Conservation (phyloP, 1,284 basidiomycete genomes). For the Calocybe gambosa region DNA sequence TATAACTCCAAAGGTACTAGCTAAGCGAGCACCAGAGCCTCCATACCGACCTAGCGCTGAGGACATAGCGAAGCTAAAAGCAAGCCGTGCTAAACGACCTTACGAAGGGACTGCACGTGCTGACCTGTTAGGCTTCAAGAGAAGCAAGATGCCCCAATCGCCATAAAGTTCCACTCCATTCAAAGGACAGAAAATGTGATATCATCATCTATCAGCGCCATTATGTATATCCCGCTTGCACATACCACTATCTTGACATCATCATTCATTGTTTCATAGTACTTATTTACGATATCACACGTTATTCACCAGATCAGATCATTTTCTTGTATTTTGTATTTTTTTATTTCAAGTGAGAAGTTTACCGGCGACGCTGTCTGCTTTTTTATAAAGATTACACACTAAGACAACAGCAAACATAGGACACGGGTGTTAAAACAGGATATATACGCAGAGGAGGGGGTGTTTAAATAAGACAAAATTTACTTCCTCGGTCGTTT, state of each 20-base stretch:
- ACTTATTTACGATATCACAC: too few relatives aligned
- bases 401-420: neutral
- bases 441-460: neutral
- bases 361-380: too few relatives aligned
- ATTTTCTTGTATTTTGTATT: too few relatives aligned
- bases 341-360: too few relatives aligned
- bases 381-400: neutral
- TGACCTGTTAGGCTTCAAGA: neutral
- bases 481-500: conserved; percentile 50
- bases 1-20: neutral
- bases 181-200: too few relatives aligned
- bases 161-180: too few relatives aligned
- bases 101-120: neutral
- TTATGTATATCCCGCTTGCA: too few relatives aligned
- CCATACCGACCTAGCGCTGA: neutral
- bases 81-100: neutral
- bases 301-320: too few relatives aligned
- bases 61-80: neutral
- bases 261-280: too few relatives aligned
- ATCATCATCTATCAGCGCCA: too few relatives aligned
- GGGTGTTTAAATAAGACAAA: neutral
- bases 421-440: neutral
- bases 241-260: too few relatives aligned
- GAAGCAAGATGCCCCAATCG: neutral
- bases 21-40: neutral